A percentile compares a stretch with the other conserved stretches of the same genome.
These are phyloP conservation scores for Boletus pseudopeckii DNA, from an alignment of 768 basidiomycete genomes.

Conservation along the genomic window DNA sequence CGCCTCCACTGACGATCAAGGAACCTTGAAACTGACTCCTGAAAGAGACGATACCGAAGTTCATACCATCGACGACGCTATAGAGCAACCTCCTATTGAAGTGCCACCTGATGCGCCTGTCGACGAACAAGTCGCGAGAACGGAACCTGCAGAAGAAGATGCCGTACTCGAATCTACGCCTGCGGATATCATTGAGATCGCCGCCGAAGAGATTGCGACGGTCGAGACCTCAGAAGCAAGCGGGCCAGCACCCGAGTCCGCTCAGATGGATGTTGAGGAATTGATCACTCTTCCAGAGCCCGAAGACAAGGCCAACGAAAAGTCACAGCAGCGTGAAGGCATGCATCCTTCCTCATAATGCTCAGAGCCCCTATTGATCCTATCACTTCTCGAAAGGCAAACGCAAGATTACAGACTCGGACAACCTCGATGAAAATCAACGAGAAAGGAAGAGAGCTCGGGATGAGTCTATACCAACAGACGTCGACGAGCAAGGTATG, in stretches of 20 bases:
- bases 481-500: constrained; percentile 46
- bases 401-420: constrained; percentile 26
- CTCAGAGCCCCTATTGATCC: not conserved
- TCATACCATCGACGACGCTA: not conserved
- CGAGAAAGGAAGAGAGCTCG: constrained; percentile 30
- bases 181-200: constrained; percentile 1
- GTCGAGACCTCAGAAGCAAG: constrained; percentile 5
- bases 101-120: not conserved
- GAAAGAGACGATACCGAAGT: constrained; percentile 4
- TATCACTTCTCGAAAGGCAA: constrained; percentile 14
- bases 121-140: not conserved
- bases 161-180: constrained; percentile 1
- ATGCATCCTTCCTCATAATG: not conserved
- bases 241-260: not conserved
- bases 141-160: constrained; percentile 7
- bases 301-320: constrained; percentile 3
- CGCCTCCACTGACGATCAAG: constrained; percentile 1
- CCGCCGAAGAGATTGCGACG: constrained; percentile 7
- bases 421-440: constrained; percentile 19
- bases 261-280: constrained; percentile 17
- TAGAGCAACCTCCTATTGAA: constrained; percentile 1
- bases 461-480: constrained; percentile 21
- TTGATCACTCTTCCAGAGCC: constrained; percentile 5
- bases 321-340: constrained; percentile 24
- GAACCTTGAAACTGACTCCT: not conserved